Evolutionary conservation across 2,329 filamentous ascomycete species (phyloP), one percentile per base, ranked within the genome.

Genomic region (Penicillium verrucosum): DNA sequence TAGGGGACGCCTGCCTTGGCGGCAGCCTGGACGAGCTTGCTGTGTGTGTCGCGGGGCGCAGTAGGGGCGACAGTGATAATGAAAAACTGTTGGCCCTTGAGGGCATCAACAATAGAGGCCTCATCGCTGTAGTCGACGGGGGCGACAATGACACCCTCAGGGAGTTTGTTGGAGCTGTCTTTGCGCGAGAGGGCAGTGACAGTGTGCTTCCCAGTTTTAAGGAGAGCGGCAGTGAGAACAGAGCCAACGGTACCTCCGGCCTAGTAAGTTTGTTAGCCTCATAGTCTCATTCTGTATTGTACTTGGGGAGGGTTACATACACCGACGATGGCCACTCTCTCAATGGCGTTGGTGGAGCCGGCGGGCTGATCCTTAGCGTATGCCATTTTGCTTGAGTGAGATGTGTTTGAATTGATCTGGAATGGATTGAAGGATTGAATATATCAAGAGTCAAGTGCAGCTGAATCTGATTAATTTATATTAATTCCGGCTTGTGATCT

Each of bases 21-120:
- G 0, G 84, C 84, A 0, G 84, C 84, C 7, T 74, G 68, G 57
- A 85, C 70, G 18, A 87, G 73, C 58, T 81, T 81, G 51, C 63
- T 65, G 42, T 84, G 78, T 1, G 77, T 77, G 10, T 80, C 79
- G 0, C 58, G 68, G 0, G 81, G 74, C 0, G 80, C 82, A 0
- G 46, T 68, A 1, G 71, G 66, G 11, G 75, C 59, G 57, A 87
- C 66, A 10, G 82, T 83, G 52, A 86, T 85, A 61, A 85, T 73
- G 3, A 87, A 72, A 37, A 78, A 79, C n/a, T 87, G 77, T 58
- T 86, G 82, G 56, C 75, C 82, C 30, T 72, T 65, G 2, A 87
- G 77, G 2, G 82, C 83, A 0, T 68, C 65, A 0, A 82, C 73
- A 9, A 87, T 65, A 1, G 78, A 74, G 6, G 65, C 59, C 4